Conservation (phyloP, 352 stramenopile species). For the Halophytophthora batemanensis region DNA sequence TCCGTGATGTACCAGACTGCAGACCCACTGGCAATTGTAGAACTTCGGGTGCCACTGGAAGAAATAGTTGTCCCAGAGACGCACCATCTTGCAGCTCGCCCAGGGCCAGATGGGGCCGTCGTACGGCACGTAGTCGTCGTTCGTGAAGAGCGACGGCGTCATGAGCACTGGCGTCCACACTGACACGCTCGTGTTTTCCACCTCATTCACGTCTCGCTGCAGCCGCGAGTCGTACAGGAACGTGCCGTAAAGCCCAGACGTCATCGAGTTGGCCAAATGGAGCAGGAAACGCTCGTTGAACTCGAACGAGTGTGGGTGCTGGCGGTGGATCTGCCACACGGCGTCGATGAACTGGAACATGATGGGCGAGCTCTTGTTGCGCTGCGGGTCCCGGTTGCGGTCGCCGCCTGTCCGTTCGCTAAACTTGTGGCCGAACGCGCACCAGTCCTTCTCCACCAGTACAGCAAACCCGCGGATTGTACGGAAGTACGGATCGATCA, state of each 20-base stretch:
- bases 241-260: constrained; percentile 77
- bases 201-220: constrained; percentile 62
- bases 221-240: constrained; percentile 79
- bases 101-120: constrained; percentile 76
- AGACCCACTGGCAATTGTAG: constrained; percentile 72
- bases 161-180: constrained; percentile 80
- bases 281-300: constrained; percentile 85
- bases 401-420: constrained; percentile 63
- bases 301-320: constrained; percentile 82
- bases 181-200: constrained; percentile 54
- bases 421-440: constrained; percentile 85
- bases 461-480: constrained; percentile 80
- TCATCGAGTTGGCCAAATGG: constrained; percentile 76
- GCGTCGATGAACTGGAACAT: constrained; percentile 87
- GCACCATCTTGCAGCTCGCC: constrained; percentile 76
- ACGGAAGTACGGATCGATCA: constrained; percentile 88
- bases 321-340: constrained; percentile 80
- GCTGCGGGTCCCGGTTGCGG: constrained; percentile 68
- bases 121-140: constrained; percentile 42
- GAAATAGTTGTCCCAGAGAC: constrained; percentile 81
- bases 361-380: constrained; percentile 77
- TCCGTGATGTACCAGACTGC: constrained; percentile 41
- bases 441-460: constrained; percentile 87
- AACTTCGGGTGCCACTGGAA: constrained; percentile 87
- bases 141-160: constrained; percentile 42